A percentile compares a stretch with the other conserved stretches of the same genome.
Conservation (phyloP, 352 stramenopile genomes). For the Globisporangium irregulare region DNA sequence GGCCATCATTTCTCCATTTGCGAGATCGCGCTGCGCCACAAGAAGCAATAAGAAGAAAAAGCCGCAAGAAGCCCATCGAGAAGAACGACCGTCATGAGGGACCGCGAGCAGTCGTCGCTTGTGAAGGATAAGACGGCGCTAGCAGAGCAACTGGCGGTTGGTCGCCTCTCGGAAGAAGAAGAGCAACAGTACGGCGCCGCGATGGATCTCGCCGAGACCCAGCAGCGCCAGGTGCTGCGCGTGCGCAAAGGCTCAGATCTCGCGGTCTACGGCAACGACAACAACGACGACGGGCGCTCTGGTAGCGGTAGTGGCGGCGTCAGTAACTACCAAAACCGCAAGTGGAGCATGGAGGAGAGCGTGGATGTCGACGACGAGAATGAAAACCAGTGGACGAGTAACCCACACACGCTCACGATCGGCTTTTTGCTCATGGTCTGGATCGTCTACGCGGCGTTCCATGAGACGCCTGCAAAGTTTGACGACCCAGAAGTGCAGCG, state of each 20-base stretch:
- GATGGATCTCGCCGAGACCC: slow-evolving; percentile 34
- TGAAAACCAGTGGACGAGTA: slow-evolving; percentile 78
- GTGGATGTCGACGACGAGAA: slow-evolving; percentile 73
- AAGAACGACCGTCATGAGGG: background rate
- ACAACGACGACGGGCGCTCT: slow-evolving; percentile 21
- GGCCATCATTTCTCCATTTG: slow-evolving; percentile 10
- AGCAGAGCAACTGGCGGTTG: background rate
- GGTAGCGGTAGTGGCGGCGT: background rate
- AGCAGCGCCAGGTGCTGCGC: slow-evolving; percentile 55
- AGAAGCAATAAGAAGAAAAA: background rate
- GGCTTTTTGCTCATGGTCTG: slow-evolving; percentile 78
- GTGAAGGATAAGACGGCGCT: background rate
- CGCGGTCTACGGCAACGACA: slow-evolving; percentile 51
- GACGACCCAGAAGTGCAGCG: slow-evolving; percentile 41
- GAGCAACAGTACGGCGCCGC: slow-evolving; percentile 13
- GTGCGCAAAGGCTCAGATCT: slow-evolving; percentile 62
- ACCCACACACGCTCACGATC: slow-evolving; percentile 78
- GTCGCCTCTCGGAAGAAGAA: slow-evolving; percentile 13
- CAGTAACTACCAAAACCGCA: slow-evolving; percentile 79
- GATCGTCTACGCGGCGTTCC: slow-evolving; percentile 85
- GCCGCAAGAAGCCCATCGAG: background rate
- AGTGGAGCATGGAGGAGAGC: slow-evolving; percentile 82
- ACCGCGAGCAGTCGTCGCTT: slow-evolving; percentile 3
- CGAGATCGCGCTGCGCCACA: background rate
- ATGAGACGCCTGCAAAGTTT: slow-evolving; percentile 35